phyloP scores from a whole-genome alignment of 306 rosid species.

The Styphnolobium japonicum region DNA sequence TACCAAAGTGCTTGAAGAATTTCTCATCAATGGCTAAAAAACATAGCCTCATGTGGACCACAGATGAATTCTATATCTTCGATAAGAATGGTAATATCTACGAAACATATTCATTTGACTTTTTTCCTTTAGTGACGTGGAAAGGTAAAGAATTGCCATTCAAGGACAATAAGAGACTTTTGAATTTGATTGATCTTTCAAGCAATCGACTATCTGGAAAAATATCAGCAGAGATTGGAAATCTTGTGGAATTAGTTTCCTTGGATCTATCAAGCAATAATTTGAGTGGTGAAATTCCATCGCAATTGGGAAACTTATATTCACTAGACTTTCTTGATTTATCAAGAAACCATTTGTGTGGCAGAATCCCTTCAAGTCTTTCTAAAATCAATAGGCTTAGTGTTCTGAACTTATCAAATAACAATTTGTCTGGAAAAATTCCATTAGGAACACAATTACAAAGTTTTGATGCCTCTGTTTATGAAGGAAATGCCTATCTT shows the following conservation, averaged over 20 bases:
- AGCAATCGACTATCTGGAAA: neutral
- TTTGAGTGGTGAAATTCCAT: neutral
- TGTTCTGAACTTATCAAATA: neutral
- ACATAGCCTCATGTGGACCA: too few relatives aligned
- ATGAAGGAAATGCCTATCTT: neutral
- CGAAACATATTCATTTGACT: too few relatives aligned
- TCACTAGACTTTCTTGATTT: neutral
- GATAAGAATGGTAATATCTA: too few relatives aligned
- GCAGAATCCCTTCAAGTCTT: slow-evolving; percentile 7
- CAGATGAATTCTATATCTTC: too few relatives aligned
- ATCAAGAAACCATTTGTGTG: slow-evolving; percentile 2
- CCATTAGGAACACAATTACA: slow-evolving; percentile 4
- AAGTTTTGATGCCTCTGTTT: neutral
- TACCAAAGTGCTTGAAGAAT: neutral
- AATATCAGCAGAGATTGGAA: neutral
- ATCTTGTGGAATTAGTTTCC: neutral
- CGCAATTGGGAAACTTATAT: neutral
- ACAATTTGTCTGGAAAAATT: neutral
- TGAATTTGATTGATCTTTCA: neutral
- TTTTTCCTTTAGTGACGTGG: neutral
- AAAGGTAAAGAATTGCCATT: neutral
- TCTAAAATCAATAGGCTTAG: neutral
- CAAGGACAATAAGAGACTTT: neutral
- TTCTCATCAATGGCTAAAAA: neutral
- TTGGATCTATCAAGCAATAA: too few relatives aligned